Evolutionary conservation across 257 asterid species (phyloP), one percentile per base, ranked within the genome.

Genomic region (Paulownia fortunei): DNA sequence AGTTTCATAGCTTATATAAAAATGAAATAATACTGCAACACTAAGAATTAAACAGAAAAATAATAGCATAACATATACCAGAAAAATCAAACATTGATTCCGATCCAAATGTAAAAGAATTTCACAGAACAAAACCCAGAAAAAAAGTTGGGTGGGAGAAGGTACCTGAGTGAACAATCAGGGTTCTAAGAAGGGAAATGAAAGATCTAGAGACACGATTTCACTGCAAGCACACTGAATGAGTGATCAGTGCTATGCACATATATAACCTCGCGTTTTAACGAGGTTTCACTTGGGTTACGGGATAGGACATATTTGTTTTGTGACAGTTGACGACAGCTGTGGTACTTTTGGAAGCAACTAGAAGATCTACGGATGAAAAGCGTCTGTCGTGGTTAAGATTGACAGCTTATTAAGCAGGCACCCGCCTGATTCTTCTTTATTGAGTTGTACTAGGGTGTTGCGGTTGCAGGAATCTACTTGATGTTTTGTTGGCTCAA

Each of bases 91-190:
- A 46, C 26, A 61, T 23, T 47, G 19, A 68, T 34, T 60, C 27
- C 56, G 71, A 79, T 23, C 27, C 26, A 64, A 18, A 76, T 18
- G 24, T 0, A 11, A 5, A 49, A 56, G 37, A 34, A 54, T 10
- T 3, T 2, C 19, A 46, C 23, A 26, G 1, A 55, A 10, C 36
- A 60, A n/a, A 34, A 27, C 39, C 24, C 24, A 16, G 34, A 27
- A 36, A 8, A 23, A 12, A 47, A 52, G n/a, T n/a, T 30, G 34
- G 6, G 21, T 12, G 36, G 41, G 54, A 55, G 47, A 34, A 59
- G 27, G 24, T 63, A 69, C 87, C 72, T 7, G 72, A 76, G 34
- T 21, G 82, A 58, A 41, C 19, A 64, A 80, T 71, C 34, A 66
- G 77, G 49, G 42, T 9, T 73, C 69, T 23, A 21, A 62, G 42